Evolutionary conservation across 306 rosid species (phyloP).

Genomic region (Vicia villosa): DNA sequence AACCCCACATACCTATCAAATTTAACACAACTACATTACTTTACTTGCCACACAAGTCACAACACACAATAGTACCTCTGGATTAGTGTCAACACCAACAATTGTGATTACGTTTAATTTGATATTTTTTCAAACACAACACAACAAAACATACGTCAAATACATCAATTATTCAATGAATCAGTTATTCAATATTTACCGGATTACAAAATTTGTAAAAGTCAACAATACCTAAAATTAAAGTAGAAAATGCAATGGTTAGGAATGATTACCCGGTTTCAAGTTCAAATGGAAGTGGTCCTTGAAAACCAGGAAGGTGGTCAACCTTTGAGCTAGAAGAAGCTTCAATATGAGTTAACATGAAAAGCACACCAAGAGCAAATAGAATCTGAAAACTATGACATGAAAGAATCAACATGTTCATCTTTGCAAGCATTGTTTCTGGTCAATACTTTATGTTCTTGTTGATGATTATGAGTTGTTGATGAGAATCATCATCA

Average conservation of each 20-base stretch:
- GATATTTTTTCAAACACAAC: no score
- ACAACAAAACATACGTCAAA: no score
- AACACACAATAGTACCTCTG: no score
- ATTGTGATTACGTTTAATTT: no score
- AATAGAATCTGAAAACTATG: conserved; percentile 10
- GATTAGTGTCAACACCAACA: no score
- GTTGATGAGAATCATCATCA: background rate
- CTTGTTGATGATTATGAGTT: background rate
- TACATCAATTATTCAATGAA: no score
- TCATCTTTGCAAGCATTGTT: background rate
- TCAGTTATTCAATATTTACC: no score
- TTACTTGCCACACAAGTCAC: background rate
- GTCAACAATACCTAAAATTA: no score
- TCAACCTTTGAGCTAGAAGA: conserved; percentile 3
- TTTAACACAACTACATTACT: background rate
- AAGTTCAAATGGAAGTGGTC: background rate
- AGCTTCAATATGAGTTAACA: background rate
- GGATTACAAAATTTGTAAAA: no score
- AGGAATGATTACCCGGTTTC: background rate
- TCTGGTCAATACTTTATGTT: background rate
- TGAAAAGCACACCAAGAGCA: background rate
- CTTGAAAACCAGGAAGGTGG: conserved; percentile 17
- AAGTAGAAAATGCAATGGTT: background rate
- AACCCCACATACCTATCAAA: conserved; percentile 23
- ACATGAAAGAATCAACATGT: background rate